Base-by-base conservation (phyloP, 306 rosid genomes). In the Acmispon strigosus region DNA sequence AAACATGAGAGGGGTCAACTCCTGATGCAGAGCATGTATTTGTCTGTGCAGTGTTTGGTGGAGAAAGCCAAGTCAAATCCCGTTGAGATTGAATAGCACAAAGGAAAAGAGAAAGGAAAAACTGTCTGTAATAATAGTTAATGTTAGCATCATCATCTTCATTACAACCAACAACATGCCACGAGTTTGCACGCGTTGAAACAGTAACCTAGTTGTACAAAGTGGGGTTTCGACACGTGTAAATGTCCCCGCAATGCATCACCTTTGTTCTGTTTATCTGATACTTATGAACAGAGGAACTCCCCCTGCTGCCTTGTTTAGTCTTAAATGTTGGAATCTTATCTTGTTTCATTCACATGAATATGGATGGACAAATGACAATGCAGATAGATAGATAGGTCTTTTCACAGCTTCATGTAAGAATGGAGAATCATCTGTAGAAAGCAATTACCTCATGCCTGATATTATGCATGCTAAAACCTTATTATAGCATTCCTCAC, bases 201-300 rank as follows among this genome's bases (percentile, higher is more conserved):
- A 24, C 66, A 48, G 50, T 51, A 39, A 49, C 57, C 55, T 47
- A 49, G 39, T 61, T 59, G 68, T 42, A 58, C 79, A 11, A 12
- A 39, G 64, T 51, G 72, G 57, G 65, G 65, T 74, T 12, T 42
- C 0, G 78, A 45, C 72, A 74, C 65, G 37, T 63, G 71, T 63
- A 11, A 29, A 47, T 14, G 37, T 32, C 8, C 37, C 32, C 32
- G 4, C 32, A n/a, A n/a, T n/a, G n/a, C n/a, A 27, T 4, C 32
- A 27, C 32, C 8, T 2, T 32, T 5, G 7, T 32, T 32, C 5
- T 6, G 2, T 32, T 1, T 32, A 5, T 32, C 37, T 32, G 37
- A 1, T 32, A 32, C 37, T 32, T 0, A 0, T 32, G 10, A 65
- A 44, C 70, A 14, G 44, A 47, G 42, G 2, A 64, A 64, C 43